phyloP scores from a whole-genome alignment of 352 stramenopile genomes.

The Pythium scleroteichum region DNA sequence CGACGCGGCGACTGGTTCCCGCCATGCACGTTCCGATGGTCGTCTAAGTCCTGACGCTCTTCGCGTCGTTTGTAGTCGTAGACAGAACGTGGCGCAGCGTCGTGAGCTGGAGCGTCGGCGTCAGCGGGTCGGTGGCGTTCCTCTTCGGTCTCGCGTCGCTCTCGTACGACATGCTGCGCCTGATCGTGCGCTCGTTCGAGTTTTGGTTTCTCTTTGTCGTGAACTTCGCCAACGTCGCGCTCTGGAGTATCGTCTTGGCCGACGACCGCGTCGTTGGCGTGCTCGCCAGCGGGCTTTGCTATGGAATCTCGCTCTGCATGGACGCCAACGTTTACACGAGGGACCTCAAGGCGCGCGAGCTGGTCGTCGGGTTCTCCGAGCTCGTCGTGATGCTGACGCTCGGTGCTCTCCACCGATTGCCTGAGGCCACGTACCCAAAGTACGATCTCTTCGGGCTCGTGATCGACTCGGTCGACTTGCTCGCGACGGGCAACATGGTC shows the following conservation, averaged over 20 bases:
- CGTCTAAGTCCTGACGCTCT: not conserved
- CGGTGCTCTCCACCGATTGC: not conserved
- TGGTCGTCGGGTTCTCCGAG: not conserved
- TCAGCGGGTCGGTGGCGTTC: not conserved
- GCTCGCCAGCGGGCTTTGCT: no score
- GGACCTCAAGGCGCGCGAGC: not conserved
- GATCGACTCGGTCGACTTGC: slow-evolving; percentile 5
- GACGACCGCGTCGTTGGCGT: not conserved
- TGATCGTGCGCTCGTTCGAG: slow-evolving; percentile 2
- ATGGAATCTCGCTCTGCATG: not conserved
- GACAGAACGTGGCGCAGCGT: not conserved
- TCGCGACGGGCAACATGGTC: not conserved
- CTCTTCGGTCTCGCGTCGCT: not conserved
- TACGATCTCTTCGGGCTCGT: not conserved
- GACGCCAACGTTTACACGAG: slow-evolving; percentile 3
- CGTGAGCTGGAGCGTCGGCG: not conserved
- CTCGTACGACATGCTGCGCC: not conserved
- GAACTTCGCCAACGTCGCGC: not conserved
- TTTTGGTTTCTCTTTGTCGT: slow-evolving; percentile 8
- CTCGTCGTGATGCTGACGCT: not conserved
- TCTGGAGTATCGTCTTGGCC: not conserved
- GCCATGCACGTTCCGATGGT: not conserved
- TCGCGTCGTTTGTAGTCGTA: not conserved
- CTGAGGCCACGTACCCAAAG: not conserved
- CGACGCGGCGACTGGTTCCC: not conserved